A percentile compares a stretch with the other conserved stretches of the same genome.
These are phyloP conservation scores for Pythium rhizo-oryzae DNA, from an alignment of 352 stramenopile genomes.

Conservation along the genomic window DNA sequence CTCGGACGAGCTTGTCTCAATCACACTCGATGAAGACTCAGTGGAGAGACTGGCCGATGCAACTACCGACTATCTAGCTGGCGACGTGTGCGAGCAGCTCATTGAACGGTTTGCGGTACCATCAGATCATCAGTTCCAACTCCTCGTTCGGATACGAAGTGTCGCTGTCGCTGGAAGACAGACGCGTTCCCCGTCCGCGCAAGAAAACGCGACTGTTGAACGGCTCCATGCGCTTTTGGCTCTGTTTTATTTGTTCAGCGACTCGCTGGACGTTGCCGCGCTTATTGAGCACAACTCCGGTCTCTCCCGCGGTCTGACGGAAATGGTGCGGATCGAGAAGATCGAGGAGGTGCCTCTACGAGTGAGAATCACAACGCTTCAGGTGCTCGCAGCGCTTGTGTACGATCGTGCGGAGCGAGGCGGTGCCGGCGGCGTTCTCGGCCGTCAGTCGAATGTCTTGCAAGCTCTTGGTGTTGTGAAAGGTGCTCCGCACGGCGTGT, in stretches of 20 bases:
- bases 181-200: slow-evolving; percentile 11
- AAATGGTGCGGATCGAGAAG: slow-evolving; percentile 77
- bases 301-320: slow-evolving; percentile 68
- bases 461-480: slow-evolving; percentile 77
- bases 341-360: slow-evolving; percentile 58
- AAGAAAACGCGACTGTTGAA: slow-evolving; percentile 68
- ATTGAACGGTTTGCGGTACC: slow-evolving; percentile 58
- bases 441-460: slow-evolving; percentile 81
- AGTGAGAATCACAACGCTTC: slow-evolving; percentile 60
- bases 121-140: slow-evolving; percentile 65
- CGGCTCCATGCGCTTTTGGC: slow-evolving; percentile 66
- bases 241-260: slow-evolving; percentile 79
- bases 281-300: slow-evolving; percentile 82
- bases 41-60: neutral
- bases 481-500: slow-evolving; percentile 75
- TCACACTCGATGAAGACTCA: slow-evolving; percentile 8
- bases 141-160: slow-evolving; percentile 68
- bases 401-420: slow-evolving; percentile 71
- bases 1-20: slow-evolving; percentile 16
- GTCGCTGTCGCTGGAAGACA: slow-evolving; percentile 39
- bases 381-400: slow-evolving; percentile 80
- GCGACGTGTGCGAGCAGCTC: slow-evolving; percentile 51
- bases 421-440: slow-evolving; percentile 67
- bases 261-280: slow-evolving; percentile 73
- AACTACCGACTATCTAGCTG: neutral